phyloP scores from a whole-genome alignment of 2,329 filamentous ascomycete genomes.

The Cercospora zeae-maydis region DNA sequence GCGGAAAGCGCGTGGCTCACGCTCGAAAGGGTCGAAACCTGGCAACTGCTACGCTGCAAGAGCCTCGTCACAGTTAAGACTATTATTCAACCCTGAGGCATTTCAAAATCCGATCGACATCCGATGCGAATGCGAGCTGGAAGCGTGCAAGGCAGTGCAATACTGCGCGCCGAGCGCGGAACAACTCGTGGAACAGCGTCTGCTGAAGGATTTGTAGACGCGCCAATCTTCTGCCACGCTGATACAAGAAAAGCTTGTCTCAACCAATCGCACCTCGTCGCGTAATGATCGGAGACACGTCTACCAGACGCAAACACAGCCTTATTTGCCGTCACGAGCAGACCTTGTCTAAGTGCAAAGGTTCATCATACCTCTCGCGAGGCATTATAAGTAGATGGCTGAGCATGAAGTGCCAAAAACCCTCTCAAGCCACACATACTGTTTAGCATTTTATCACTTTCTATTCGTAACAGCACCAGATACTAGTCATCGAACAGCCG shows the following conservation, averaged over 20 bases:
- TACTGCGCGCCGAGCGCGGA: neutral
- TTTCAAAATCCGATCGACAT: neutral
- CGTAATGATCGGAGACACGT: neutral
- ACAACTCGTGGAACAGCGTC: neutral
- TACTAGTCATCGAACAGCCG: neutral
- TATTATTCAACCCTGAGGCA: too few species aligned
- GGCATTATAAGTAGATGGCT: neutral
- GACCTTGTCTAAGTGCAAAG: neutral
- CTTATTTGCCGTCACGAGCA: neutral
- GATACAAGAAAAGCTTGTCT: neutral
- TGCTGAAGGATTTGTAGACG: neutral
- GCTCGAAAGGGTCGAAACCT: too few species aligned
- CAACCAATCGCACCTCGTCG: neutral
- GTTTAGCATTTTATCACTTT: neutral
- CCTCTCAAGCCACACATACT: neutral
- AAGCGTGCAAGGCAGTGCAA: neutral
- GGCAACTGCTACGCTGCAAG: too few species aligned
- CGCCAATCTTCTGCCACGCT: neutral
- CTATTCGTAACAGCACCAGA: neutral
- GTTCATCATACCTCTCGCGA: neutral
- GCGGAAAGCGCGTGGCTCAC: neutral
- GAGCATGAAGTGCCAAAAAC: neutral
- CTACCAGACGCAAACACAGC: neutral
- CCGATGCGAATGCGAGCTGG: constrained; percentile 6
- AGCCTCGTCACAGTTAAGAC: too few species aligned